Conservation (phyloP, 371 early-diverging fungal genomes). For the Mortierella sp. region DNA sequence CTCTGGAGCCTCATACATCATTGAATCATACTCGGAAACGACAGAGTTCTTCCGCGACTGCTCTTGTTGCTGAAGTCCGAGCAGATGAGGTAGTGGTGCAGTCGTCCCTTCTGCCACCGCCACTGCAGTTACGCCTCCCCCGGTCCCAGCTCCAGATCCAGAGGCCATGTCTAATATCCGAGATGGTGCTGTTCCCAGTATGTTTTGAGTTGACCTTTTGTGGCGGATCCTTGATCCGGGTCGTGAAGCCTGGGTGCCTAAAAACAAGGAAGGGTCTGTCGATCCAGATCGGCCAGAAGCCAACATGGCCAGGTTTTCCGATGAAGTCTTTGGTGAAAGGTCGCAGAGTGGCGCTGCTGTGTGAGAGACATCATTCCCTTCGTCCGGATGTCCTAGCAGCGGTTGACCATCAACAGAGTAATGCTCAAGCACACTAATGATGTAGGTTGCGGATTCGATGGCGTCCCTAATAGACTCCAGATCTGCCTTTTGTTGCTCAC, state of each 20-base stretch:
- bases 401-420: slow-evolving; percentile 53
- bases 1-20: slow-evolving; percentile 42
- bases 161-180: slow-evolving; percentile 29
- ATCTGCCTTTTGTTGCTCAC: slow-evolving; percentile 34
- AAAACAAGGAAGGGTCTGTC: slow-evolving; percentile 31
- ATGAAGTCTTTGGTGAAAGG: slow-evolving; percentile 47
- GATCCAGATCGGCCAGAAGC: slow-evolving; percentile 32
- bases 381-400: slow-evolving; percentile 41
- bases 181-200: slow-evolving; percentile 15
- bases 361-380: slow-evolving; percentile 26
- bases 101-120: slow-evolving; percentile 17
- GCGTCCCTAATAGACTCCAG: slow-evolving; percentile 49
- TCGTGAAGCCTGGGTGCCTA: slow-evolving; percentile 37
- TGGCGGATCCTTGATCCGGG: slow-evolving; percentile 36
- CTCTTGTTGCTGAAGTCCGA: slow-evolving; percentile 43
- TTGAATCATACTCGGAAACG: slow-evolving; percentile 46
- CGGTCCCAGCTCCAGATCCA: neutral
- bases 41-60: slow-evolving; percentile 50
- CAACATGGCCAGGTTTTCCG: slow-evolving; percentile 42
- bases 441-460: slow-evolving; percentile 47
- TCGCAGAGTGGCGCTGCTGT: slow-evolving; percentile 31
- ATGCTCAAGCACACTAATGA: slow-evolving; percentile 48
- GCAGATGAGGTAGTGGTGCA: slow-evolving; percentile 27
- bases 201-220: slow-evolving; percentile 32
- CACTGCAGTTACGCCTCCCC: no score